Conservation (phyloP, 139 green algal species). For the Desmodesmus armatus region DNA sequence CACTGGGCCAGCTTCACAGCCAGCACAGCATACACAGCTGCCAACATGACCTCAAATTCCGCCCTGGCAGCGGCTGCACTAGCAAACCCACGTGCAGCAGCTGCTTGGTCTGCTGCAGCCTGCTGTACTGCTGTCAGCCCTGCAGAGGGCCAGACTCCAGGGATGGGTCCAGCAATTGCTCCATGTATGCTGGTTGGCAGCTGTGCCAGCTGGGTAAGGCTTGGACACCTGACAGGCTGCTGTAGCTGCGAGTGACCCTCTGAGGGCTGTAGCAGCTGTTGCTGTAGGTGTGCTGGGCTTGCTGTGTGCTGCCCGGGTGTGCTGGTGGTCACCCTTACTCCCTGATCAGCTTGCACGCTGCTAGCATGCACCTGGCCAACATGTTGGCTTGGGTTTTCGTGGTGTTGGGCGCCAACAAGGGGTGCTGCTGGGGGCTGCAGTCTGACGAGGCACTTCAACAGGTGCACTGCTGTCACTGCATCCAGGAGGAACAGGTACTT, state of each 20-base stretch:
- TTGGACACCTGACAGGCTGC: too few species aligned
- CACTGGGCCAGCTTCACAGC: not conserved
- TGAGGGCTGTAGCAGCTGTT: too few species aligned
- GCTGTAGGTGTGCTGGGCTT: too few species aligned
- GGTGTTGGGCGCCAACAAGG: not conserved
- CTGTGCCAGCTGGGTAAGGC: not conserved
- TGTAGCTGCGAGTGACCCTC: too few species aligned
- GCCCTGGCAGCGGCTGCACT: not conserved
- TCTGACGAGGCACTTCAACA: not conserved
- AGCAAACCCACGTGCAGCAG: conserved; percentile 3
- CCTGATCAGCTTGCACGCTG: too few species aligned
- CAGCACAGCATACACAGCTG: not conserved
- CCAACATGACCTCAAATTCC: conserved; percentile 23
- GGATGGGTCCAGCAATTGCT: too few species aligned
- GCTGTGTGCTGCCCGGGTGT: too few species aligned
- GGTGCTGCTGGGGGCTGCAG: conserved; percentile 21
- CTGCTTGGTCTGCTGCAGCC: not conserved
- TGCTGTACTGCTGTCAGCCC: too few species aligned
- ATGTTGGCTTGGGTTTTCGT: too few species aligned
- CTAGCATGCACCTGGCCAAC: too few species aligned
- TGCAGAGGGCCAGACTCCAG: too few species aligned
- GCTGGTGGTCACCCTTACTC: too few species aligned
- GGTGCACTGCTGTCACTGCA: not conserved
- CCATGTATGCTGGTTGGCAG: not conserved
- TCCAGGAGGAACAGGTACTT: conserved; percentile 22